Evolutionary conservation across 352 stramenopile species (phyloP), one percentile per base, ranked within the genome.

Genomic region (Phytopythium montanum): DNA sequence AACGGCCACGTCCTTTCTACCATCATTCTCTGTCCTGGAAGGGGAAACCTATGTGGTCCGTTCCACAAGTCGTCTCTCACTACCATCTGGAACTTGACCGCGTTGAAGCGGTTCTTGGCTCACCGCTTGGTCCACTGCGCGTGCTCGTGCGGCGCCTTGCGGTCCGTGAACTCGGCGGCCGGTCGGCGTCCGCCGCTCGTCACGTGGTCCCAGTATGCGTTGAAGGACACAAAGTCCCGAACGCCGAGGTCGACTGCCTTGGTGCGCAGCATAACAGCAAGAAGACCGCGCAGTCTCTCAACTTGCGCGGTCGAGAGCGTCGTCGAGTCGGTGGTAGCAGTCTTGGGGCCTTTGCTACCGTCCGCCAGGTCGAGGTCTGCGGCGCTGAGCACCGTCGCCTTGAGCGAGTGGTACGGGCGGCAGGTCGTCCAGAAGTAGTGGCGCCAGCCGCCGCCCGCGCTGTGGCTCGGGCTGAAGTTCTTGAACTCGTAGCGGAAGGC

Each of bases 81-180:
- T n/a, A n/a, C n/a, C n/a, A n/a, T n/a, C n/a, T n/a, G n/a, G n/a
- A n/a, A n/a, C n/a, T n/a, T n/a, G n/a, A n/a, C n/a, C n/a, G n/a
- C n/a, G n/a, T n/a, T n/a, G n/a, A n/a, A n/a, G n/a, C n/a, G n/a
- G n/a, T n/a, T n/a, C n/a, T n/a, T n/a, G 1, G 38, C 46, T 53
- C 29, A 53, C 46, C 46, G 46, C 66, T 73, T 84, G 29, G 68
- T 71, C 84, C 83, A 92, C 65, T 91, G 81, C 13, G 85, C 85
- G 56, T 95, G 85, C 62, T 95, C 85, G 55, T 95, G 85, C 21
- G 85, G 85, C 57, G 85, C 85, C 64, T 92, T 93, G 61, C 85
- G 81, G 57, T 90, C 70, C 60, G 85, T 95, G 54, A 95, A 95
- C 59, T 83, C 66, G 6, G 85, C 69, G 31, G 85, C 85, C 1